These are phyloP conservation scores for Purpureocillium takamizusanense DNA, from an alignment of 2,329 filamentous ascomycete genomes.

Conservation along the genomic window DNA sequence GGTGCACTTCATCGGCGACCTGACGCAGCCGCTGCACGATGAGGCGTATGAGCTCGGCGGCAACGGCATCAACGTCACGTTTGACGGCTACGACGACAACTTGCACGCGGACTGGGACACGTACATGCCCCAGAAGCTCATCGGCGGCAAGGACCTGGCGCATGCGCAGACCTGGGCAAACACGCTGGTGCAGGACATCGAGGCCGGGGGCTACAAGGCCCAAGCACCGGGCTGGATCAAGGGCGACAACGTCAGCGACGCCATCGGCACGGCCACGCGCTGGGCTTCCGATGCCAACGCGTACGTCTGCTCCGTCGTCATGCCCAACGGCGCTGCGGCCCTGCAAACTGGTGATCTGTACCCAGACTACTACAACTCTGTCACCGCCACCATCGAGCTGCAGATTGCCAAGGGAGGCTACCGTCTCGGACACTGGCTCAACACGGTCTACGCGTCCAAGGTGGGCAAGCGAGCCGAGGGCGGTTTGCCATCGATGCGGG, in stretches of 20 bases:
- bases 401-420: slow-evolving; percentile 37
- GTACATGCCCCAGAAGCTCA: slow-evolving; percentile 39
- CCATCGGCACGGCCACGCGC: slow-evolving; percentile 20
- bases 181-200: slow-evolving; percentile 23
- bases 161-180: slow-evolving; percentile 29
- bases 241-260: slow-evolving; percentile 21
- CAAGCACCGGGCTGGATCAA: slow-evolving; percentile 24
- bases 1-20: slow-evolving; percentile 45
- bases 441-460: slow-evolving; percentile 12
- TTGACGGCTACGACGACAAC: slow-evolving; percentile 41
- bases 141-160: slow-evolving; percentile 23
- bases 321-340: slow-evolving; percentile 24
- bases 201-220: slow-evolving; percentile 25
- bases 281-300: slow-evolving; percentile 34
- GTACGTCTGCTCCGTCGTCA: slow-evolving; percentile 32
- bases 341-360: slow-evolving; percentile 30
- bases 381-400: slow-evolving; percentile 27
- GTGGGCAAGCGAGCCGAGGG: slow-evolving; percentile 10
- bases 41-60: slow-evolving; percentile 44
- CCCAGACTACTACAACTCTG: slow-evolving; percentile 28
- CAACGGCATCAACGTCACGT: slow-evolving; percentile 42
- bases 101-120: slow-evolving; percentile 55
- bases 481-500: neutral
- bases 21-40: slow-evolving; percentile 46
- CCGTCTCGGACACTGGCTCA: slow-evolving; percentile 20